Evolutionary conservation across 345 rosid genomes (phyloP).

Genomic region (Capsella bursapastoris): DNA sequence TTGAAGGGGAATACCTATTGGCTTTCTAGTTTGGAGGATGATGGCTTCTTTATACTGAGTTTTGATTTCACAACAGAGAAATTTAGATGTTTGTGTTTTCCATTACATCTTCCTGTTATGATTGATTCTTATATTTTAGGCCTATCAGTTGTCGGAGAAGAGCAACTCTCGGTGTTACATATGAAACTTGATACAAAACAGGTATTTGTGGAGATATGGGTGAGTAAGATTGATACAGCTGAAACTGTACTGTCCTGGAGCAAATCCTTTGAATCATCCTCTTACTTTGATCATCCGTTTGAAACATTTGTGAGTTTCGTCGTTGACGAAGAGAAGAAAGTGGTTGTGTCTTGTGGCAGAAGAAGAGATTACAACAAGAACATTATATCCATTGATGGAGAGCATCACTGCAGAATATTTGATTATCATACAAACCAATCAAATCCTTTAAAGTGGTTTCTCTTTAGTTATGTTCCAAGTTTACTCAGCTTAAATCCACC

Average conservation of each 20-base stretch:
- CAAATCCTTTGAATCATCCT: background rate
- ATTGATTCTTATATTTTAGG: background rate
- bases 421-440: background rate
- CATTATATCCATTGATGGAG: background rate
- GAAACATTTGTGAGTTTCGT: background rate
- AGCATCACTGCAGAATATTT: background rate
- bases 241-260: background rate
- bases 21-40: background rate
- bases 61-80: constrained; percentile 22
- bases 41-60: background rate
- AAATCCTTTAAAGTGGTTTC: background rate
- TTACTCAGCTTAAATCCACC: background rate
- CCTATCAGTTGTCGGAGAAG: constrained; percentile 3
- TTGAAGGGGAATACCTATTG: background rate
- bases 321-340: background rate
- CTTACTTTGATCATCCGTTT: background rate
- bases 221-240: background rate
- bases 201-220: background rate
- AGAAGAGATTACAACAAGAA: background rate
- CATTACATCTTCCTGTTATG: background rate
- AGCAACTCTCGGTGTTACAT: background rate
- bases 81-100: background rate
- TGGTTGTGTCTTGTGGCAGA: background rate
- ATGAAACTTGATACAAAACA: accelerated
- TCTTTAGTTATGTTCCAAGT: constrained; percentile 1